Percentiles rank a stretch among this genome's conserved stretches.
phyloP scores from a whole-genome alignment of 1,139 yeast genomes.

The Meyerozyma elateridarum region DNA sequence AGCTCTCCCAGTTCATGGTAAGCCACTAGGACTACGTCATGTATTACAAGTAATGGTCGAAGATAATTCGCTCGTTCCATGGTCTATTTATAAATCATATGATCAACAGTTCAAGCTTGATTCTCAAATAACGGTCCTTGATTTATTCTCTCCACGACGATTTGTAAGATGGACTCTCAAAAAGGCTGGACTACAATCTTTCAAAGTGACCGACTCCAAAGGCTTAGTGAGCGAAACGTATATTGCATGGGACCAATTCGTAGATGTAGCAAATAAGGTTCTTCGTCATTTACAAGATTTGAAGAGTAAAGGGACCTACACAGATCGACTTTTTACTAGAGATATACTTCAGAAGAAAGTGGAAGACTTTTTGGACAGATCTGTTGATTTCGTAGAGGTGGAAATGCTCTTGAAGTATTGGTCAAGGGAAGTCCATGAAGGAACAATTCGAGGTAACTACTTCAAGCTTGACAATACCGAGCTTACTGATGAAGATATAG shows the following conservation, averaged over 20 bases:
- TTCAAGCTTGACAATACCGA: constrained; percentile 19
- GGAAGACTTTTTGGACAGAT: constrained; percentile 8
- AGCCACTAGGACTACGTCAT: constrained; percentile 22
- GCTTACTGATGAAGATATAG: constrained; percentile 28
- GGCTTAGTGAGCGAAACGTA: constrained; percentile 22
- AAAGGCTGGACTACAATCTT: constrained; percentile 2
- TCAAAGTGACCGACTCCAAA: constrained; percentile 8
- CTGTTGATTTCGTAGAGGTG: constrained; percentile 20
- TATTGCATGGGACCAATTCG: constrained; percentile 22
- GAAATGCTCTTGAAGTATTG: constrained; percentile 23
- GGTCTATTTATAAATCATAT: constrained; percentile 14
- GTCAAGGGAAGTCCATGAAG: constrained; percentile 19
- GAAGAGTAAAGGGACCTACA: constrained; percentile 15
- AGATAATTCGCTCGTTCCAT: constrained; percentile 21
- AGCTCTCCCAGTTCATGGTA: constrained; percentile 25
- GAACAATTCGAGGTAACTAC: too few relatives aligned
- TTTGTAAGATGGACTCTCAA: constrained; percentile 18
- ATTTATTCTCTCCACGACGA: constrained; percentile 15
- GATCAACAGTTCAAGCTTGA: constrained; percentile 9
- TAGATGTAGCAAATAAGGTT: constrained; percentile 13
- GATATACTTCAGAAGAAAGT: constrained; percentile 15
- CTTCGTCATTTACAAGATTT: constrained; percentile 8
- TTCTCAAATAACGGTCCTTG: constrained; percentile 8
- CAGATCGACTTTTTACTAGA: constrained; percentile 19
- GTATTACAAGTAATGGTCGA: constrained; percentile 25